A percentile compares a stretch with the other conserved stretches of the same genome.
phyloP scores from a whole-genome alignment of 768 basidiomycete species.

The Fistulinella prunicolor region DNA sequence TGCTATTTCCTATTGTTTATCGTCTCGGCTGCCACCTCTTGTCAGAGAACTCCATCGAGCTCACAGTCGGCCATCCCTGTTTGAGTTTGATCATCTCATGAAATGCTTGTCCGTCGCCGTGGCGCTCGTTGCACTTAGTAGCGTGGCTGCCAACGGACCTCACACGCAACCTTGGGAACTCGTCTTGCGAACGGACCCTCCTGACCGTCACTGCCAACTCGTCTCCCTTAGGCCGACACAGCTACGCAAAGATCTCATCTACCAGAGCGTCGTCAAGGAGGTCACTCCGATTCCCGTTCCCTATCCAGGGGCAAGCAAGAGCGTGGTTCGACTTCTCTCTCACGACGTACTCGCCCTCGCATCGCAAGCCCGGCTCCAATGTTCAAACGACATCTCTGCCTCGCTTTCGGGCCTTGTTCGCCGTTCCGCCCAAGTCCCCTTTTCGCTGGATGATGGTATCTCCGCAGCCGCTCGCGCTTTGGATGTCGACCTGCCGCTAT shows the following conservation, averaged over 20 bases:
- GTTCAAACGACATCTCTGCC: constrained; percentile 21
- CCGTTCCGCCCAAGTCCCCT: constrained; percentile 7
- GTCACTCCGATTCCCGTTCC: constrained; percentile 12
- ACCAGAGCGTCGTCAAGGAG: constrained; percentile 8
- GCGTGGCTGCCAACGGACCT: constrained; percentile 36
- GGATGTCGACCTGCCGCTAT: constrained; percentile 35
- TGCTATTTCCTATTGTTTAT: too few relatives aligned
- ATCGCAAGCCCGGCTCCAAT: constrained; percentile 20
- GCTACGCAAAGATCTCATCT: constrained; percentile 18
- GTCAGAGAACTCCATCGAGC: too few relatives aligned
- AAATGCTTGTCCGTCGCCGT: constrained; percentile 4
- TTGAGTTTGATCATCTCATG: constrained; percentile 9
- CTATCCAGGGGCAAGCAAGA: constrained; percentile 1
- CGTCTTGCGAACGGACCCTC: constrained; percentile 17
- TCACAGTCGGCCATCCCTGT: neutral
- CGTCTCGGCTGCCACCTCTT: too few relatives aligned
- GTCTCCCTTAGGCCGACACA: constrained; percentile 20
- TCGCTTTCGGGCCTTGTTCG: neutral
- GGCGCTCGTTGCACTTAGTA: constrained; percentile 2
- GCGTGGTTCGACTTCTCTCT: constrained; percentile 20
- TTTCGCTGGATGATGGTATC: constrained; percentile 6
- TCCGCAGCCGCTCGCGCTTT: neutral
- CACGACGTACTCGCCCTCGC: constrained; percentile 14
- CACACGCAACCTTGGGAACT: constrained; percentile 73
- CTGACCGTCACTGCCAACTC: constrained; percentile 14